Evolutionary conservation across 176 grass and related monocot genomes (phyloP), one percentile per base, ranked within the genome.

Genomic region (Pharus latifolius): DNA sequence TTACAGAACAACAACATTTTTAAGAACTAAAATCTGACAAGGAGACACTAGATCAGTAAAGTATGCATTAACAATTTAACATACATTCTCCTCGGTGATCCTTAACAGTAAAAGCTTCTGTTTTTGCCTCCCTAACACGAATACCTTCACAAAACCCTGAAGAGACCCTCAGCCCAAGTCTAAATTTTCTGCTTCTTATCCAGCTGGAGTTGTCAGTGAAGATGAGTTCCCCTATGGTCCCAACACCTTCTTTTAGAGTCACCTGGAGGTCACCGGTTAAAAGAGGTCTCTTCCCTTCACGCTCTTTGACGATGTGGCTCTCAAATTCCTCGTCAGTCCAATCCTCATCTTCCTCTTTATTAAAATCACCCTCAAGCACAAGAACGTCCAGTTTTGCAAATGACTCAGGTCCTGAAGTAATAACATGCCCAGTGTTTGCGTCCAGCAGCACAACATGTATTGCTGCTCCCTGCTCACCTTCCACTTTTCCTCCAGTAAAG

Each of bases 131-230:
- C 76, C 79, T 87, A 43, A 96, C 62, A 60, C 78, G 84, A 63
- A 85, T 76, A 60, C 91, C 91, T 45, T 96, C 74, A 72, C 87
- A 85, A 46, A 68, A 88, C 20, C 84, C 91, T 43, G 84, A 60
- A 35, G 81, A 69, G 55, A 88, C 78, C 76, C 83, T 90, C 67
- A 91, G 53, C 52, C 87, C 91, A 63, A 96, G 81, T 77, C 87
- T 96, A 62, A 96, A 96, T 77, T 88, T 91, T 3, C 91, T 76
- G 65, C 87, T 96, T 74, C 91, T 82, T 77, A 96, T 96, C 91
- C 87, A 91, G 60, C 91, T 96, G 38, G 91, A 96, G 60, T 96
- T 96, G 35, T 96, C 91, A 34, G 91, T 96, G 40, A 96, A 96
- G 62, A 87, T 90, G 55, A 96, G 83, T 29, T 96, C 91, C 31